Evolutionary conservation across 2,329 filamentous ascomycete species (phyloP).

Genomic region (Penicillium sp.): DNA sequence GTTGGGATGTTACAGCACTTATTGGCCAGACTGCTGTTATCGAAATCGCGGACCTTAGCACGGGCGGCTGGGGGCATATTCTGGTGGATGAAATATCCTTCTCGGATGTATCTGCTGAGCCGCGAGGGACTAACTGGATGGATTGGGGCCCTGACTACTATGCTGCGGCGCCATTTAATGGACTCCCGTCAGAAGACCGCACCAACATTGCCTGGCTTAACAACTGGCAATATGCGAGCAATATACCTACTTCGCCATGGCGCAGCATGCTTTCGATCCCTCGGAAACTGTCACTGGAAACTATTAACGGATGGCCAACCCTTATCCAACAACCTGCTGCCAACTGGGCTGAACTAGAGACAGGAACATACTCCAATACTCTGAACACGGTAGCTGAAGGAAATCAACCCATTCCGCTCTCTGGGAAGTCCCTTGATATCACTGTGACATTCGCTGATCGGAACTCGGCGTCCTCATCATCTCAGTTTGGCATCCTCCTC

Average conservation of each 20-base stretch:
- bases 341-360: neutral
- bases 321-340: conserved; percentile 24
- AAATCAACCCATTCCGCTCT: no score
- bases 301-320: conserved; percentile 17
- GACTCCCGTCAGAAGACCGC: conserved; percentile 23
- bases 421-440: neutral
- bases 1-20: neutral
- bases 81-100: neutral
- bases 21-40: neutral
- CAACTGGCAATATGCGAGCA: conserved; percentile 33
- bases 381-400: no score
- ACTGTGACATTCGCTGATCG: neutral
- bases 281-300: conserved; percentile 28
- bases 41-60: neutral
- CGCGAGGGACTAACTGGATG: conserved; percentile 30
- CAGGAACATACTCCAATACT: no score
- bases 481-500: conserved; percentile 26
- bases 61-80: conserved; percentile 1
- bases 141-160: conserved; percentile 38
- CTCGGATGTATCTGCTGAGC: neutral
- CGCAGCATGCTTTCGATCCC: conserved; percentile 31
- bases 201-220: conserved; percentile 35
- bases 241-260: conserved; percentile 32
- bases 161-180: conserved; percentile 29
- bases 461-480: neutral